Base-by-base conservation (phyloP, 2,329 filamentous ascomycete species). In the Colletotrichum eleusines region DNA sequence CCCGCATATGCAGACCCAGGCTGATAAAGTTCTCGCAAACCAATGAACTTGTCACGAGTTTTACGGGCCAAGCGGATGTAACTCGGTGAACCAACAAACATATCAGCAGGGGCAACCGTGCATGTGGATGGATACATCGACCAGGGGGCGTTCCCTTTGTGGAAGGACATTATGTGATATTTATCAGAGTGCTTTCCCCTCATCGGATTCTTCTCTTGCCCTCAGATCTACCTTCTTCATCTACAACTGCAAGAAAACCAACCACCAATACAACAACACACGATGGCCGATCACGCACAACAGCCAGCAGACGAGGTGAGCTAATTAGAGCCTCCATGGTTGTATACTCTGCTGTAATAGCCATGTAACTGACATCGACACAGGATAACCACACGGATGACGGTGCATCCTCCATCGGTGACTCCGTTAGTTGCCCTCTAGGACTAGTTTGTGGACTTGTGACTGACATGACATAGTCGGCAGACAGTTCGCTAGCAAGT, bases 241-340 rank as follows among this genome's bases (percentile, higher is more conserved):
- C n/a, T 20, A 0, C 0, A 12, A 12, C 33, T 12, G 8, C n/a
- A 26, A n/a, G 1, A 40, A 38, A 6, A 28, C 16, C 14, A 20
- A 11, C 18, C 11, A 6, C 14, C 8, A 12, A 8, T 14, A 31
- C n/a, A 23, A 31, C 31, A 40, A 26, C n/a, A 28, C 12, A 35
- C 28, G 28, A 66, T 60, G 62, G 44, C 12, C 38, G 40, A 64
- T 26, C 31, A 50, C 31, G 48, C 55, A 4, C 54, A 66, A 12
- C 40, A 48, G 57, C 28, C 18, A 11, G 23, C 7, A 38, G n/a
- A 1, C 2, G 11, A 53, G 54, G 63, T 66, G 28, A 33, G 16
- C 2, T 44, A 33, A 2, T 2, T 4, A 31, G n/a, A 35, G 33
- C 26, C 28, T 20, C 0, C 35, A 58, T 33, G 23, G 16, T 4